These are phyloP conservation scores for Spinacia oleracea DNA, from an alignment of 179 eudicot species.

Conservation along the genomic window DNA sequence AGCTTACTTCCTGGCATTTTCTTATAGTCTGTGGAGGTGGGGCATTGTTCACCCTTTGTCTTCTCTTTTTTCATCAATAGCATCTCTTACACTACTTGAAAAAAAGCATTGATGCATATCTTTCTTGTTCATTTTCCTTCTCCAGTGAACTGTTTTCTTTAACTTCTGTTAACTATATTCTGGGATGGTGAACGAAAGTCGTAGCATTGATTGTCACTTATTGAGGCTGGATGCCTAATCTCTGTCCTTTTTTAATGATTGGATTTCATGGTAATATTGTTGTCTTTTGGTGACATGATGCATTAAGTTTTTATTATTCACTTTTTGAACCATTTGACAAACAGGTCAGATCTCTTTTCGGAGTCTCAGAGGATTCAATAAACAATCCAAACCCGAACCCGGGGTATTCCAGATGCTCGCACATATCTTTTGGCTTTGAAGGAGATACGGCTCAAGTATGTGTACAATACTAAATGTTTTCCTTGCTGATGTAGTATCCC, in stretches of 20 bases:
- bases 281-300: not conserved
- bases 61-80: not conserved
- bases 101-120: not conserved
- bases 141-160: not conserved
- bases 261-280: not conserved
- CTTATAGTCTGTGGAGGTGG: not conserved
- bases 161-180: not conserved
- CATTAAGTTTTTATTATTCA: not conserved
- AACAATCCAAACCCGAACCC: constrained; percentile 63
- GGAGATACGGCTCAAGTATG: constrained; percentile 83
- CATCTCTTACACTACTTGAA: not conserved
- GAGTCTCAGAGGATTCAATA: constrained; percentile 74
- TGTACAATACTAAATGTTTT: constrained; percentile 11
- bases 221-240: not conserved
- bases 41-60: not conserved
- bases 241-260: not conserved
- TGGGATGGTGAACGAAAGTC: not conserved
- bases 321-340: constrained; percentile 10
- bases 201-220: not conserved
- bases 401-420: constrained; percentile 78
- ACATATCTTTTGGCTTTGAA: constrained; percentile 68
- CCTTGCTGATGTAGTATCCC: not conserved
- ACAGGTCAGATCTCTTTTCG: constrained; percentile 81
- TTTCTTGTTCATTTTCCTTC: not conserved
- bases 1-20: not conserved